Evolutionary conservation across 225 moss, liverwort and hornwort genomes (phyloP).

Genomic region (Bryoerythrophyllum caledonicum): DNA sequence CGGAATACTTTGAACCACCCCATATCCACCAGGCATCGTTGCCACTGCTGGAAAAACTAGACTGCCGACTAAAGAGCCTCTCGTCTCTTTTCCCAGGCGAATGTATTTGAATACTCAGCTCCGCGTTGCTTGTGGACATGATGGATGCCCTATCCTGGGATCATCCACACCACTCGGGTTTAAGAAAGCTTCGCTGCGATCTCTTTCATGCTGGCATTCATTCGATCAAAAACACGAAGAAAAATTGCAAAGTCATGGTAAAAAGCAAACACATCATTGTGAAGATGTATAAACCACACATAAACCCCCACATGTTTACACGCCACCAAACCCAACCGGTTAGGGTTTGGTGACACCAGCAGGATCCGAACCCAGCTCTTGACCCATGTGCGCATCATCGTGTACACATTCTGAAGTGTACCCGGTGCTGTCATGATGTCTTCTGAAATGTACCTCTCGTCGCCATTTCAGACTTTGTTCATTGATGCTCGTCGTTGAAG

Average conservation of each 20-base stretch:
- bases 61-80: constrained; percentile 29
- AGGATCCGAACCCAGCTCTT: background rate
- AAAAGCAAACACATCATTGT: too few relatives aligned
- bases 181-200: too few relatives aligned
- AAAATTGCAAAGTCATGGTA: too few relatives aligned
- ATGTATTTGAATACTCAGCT: constrained; percentile 26
- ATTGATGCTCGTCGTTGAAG: too few relatives aligned
- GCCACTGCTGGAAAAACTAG: constrained; percentile 22
- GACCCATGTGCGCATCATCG: background rate
- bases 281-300: too few relatives aligned
- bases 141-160: constrained; percentile 23
- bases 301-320: background rate
- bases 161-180: background rate
- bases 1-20: constrained; percentile 74
- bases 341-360: background rate
- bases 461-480: too few relatives aligned
- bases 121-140: constrained; percentile 33
- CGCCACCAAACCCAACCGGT: background rate
- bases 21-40: constrained; percentile 50
- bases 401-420: too few relatives aligned
- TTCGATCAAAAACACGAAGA: too few relatives aligned
- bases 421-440: too few relatives aligned
- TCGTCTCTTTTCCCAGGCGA: constrained; percentile 33
- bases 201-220: too few relatives aligned
- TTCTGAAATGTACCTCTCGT: too few relatives aligned